Evolutionary conservation across 441 rosid genomes (phyloP), one percentile per base, ranked within the genome.

Genomic region (Rhodomyrtus psidioides): DNA sequence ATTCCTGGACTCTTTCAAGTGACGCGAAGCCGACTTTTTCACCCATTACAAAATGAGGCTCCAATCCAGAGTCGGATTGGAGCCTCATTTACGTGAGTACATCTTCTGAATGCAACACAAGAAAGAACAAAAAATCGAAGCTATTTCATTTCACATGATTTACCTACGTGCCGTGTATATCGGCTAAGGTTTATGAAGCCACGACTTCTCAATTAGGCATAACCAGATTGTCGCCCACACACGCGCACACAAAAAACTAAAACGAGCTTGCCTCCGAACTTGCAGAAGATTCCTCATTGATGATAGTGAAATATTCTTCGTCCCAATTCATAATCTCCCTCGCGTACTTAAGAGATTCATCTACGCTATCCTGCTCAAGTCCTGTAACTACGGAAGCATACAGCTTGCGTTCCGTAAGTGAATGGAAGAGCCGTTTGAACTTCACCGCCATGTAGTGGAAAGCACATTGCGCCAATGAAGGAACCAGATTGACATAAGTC

Each of bases 181-280:
- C 3, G 24, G 34, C 44, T 4, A 4, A 9, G 30, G 1, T 16
- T 62, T 62, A 8, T 62, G 75, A 28, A 15, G 75, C 75, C 24
- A 17, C 13, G 7, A 24, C 44, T 62, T 65, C 76, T 9, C 19
- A 34, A 65, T 34, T 0, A 30, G 44, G 44, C 24, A 30, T 16
- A 9, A 65, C 76, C 76, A 65, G 46, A 65, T 65, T 9, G 49
- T 34, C 15, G 49, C 26, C 15, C n/a, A n/a, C n/a, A n/a, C n/a
- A n/a, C n/a, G n/a, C 34, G 9, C 19, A 19, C 19, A 26, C 7
- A 65, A 34, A 62, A 65, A 65, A 34, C 76, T 90, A 87, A 3
- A 96, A 88, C 65, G 92, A 83, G 88, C 95, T 94, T 42, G 92
- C 94, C 44, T 95, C 98, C 1, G 88, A 86, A 88, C 96, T 94